These are phyloP conservation scores for Colletotrichum coccodes DNA, from an alignment of 2,329 filamentous ascomycete species.

Conservation along the genomic window DNA sequence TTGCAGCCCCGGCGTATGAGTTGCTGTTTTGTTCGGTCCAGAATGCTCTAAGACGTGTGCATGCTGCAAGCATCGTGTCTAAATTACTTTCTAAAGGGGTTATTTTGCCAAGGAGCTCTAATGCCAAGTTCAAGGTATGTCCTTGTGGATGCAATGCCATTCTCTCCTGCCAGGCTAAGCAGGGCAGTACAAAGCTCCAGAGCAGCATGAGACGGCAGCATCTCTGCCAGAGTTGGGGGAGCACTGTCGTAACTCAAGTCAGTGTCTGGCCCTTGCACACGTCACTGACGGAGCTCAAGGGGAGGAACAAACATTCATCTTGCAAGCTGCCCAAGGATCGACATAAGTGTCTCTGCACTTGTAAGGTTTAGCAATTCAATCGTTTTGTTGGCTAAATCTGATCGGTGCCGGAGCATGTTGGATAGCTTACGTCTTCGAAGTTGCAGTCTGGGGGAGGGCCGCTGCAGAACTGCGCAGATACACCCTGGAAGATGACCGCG, in stretches of 20 bases:
- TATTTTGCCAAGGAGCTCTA: no score
- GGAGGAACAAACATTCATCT: background rate
- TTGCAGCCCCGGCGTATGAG: no score
- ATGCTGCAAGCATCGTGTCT: no score
- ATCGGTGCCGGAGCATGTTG: no score
- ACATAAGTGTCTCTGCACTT: background rate
- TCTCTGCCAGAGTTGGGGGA: background rate
- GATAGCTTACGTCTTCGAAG: background rate
- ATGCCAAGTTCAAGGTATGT: no score
- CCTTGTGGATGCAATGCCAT: no score
- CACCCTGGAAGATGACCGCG: background rate
- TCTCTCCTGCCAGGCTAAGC: background rate
- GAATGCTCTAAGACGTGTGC: no score
- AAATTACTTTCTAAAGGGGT: no score
- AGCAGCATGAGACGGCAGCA: constrained; percentile 12
- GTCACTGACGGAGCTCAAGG: background rate
- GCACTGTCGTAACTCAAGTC: background rate
- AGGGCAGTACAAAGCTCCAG: background rate
- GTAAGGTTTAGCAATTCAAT: no score
- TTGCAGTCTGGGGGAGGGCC: background rate
- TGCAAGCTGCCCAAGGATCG: background rate
- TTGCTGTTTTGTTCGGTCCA: no score
- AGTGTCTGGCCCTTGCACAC: no score
- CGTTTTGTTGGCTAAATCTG: background rate
- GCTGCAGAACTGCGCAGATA: background rate